Conservation (phyloP, 805 yeast genomes). For the Candida caryicola region DNA sequence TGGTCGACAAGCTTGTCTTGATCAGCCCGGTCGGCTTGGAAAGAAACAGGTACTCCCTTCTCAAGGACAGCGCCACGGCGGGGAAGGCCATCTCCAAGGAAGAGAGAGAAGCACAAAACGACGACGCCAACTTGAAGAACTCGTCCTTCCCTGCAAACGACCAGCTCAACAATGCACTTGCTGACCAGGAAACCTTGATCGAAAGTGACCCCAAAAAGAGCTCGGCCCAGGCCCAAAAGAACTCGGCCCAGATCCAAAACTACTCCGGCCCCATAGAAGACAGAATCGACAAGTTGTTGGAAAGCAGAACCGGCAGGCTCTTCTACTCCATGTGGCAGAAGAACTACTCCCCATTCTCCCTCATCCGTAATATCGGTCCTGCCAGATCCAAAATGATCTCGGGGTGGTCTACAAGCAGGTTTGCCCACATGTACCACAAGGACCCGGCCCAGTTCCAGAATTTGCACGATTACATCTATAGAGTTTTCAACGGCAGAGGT, state of each 20-base stretch:
- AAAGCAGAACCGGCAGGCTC: slow-evolving; percentile 17
- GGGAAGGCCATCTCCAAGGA: slow-evolving; percentile 10
- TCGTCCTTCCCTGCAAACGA: slow-evolving; percentile 12
- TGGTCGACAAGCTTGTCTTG: slow-evolving; percentile 38
- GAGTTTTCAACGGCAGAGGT: slow-evolving; percentile 52
- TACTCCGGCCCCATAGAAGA: slow-evolving; percentile 7
- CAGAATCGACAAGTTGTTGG: slow-evolving; percentile 10
- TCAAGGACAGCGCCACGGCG: slow-evolving; percentile 5
- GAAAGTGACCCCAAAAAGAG: background rate
- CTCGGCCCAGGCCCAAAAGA: background rate
- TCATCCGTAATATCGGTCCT: slow-evolving; percentile 53
- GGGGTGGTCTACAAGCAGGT: slow-evolving; percentile 50
- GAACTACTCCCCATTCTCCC: slow-evolving; percentile 53
- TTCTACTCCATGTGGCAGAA: slow-evolving; percentile 49
- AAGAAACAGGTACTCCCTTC: slow-evolving; percentile 28
- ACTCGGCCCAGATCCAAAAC: slow-evolving; percentile 1
- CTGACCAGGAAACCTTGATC: slow-evolving; percentile 28
- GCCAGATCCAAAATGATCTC: slow-evolving; percentile 49
- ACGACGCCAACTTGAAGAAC: slow-evolving; percentile 5
- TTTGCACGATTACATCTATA: slow-evolving; percentile 54
- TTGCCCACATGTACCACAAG: slow-evolving; percentile 37
- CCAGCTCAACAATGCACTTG: slow-evolving; percentile 8
- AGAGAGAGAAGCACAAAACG: slow-evolving; percentile 14
- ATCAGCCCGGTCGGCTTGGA: slow-evolving; percentile 46
- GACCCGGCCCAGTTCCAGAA: slow-evolving; percentile 34